These are phyloP conservation scores for Eragrostis tef DNA, from an alignment of 202 grass and related monocot species.

Conservation along the genomic window DNA sequence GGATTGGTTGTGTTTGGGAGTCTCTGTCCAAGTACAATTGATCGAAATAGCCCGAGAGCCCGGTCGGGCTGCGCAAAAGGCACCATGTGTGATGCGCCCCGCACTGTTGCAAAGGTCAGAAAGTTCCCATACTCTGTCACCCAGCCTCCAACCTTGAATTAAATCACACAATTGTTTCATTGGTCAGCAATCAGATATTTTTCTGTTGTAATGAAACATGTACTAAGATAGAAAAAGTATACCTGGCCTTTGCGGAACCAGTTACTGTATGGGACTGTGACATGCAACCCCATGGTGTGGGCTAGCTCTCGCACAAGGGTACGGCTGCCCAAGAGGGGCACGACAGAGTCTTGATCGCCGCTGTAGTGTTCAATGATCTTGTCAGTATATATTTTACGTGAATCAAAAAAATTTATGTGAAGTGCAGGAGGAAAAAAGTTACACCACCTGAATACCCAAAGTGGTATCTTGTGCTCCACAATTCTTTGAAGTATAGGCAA, in stretches of 20 bases:
- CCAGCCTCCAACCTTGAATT: conserved; percentile 89
- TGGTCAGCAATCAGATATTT: conserved; percentile 16
- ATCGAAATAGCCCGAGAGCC: conserved; percentile 75
- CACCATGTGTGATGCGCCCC: conserved; percentile 96
- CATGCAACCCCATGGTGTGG: conserved; percentile 67
- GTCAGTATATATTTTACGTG: conserved; percentile 10
- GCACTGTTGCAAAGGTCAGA: conserved; percentile 85
- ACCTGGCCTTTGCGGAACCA: conserved; percentile 93
- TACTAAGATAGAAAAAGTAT: conserved; percentile 32
- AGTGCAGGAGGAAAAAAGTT: background rate
- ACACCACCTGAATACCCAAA: conserved; percentile 92
- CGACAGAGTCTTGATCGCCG: conserved; percentile 97
- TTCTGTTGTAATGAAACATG: background rate
- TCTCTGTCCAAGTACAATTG: conserved; percentile 67
- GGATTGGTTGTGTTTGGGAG: conserved; percentile 78
- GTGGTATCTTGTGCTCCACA: conserved; percentile 77
- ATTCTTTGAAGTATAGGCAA: conserved; percentile 85
- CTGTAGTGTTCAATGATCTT: conserved; percentile 47
- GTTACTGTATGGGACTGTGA: conserved; percentile 78
- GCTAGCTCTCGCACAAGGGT: conserved; percentile 92
- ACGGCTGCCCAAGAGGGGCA: conserved; percentile 82
- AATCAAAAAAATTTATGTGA: conserved; percentile 19
- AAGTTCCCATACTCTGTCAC: conserved; percentile 80
- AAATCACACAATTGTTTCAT: conserved; percentile 20
- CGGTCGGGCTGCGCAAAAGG: conserved; percentile 82